Evolutionary conservation across 1,139 yeast genomes (phyloP).

Genomic region (Cylindricascospora bacillispora): DNA sequence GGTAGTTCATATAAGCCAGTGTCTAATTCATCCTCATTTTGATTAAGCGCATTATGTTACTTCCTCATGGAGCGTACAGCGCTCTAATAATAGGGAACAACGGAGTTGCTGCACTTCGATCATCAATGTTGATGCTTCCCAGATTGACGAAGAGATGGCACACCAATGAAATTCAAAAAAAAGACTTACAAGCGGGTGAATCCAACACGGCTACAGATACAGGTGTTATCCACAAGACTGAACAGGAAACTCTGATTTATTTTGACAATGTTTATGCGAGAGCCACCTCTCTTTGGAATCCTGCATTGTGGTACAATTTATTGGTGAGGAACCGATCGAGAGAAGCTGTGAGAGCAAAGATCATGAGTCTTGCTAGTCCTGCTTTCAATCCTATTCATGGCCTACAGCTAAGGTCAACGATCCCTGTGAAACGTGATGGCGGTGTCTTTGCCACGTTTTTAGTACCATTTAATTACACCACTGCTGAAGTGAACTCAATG

Average conservation of each 20-base stretch:
- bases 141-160: too few species aligned
- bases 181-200: constrained; percentile 37
- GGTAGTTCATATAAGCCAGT: too few species aligned
- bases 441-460: constrained; percentile 80
- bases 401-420: constrained; percentile 35
- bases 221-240: constrained; percentile 43
- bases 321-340: constrained; percentile 25
- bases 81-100: too few species aligned
- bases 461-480: constrained; percentile 39
- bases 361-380: constrained; percentile 33
- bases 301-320: constrained; percentile 29
- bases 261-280: constrained; percentile 42
- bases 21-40: too few species aligned
- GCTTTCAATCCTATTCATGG: constrained; percentile 30
- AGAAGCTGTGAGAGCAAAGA: constrained; percentile 27
- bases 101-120: too few species aligned
- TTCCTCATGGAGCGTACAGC: too few species aligned
- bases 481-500: constrained; percentile 38
- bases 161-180: constrained; percentile 30
- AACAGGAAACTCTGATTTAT: constrained; percentile 42
- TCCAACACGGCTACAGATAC: constrained; percentile 39
- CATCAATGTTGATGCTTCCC: too few species aligned
- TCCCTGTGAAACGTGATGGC: constrained; percentile 72
- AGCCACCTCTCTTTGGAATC: constrained; percentile 29
- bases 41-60: too few species aligned